Conservation (phyloP, 352 stramenopile genomes). For the Globisporangium canariense region DNA sequence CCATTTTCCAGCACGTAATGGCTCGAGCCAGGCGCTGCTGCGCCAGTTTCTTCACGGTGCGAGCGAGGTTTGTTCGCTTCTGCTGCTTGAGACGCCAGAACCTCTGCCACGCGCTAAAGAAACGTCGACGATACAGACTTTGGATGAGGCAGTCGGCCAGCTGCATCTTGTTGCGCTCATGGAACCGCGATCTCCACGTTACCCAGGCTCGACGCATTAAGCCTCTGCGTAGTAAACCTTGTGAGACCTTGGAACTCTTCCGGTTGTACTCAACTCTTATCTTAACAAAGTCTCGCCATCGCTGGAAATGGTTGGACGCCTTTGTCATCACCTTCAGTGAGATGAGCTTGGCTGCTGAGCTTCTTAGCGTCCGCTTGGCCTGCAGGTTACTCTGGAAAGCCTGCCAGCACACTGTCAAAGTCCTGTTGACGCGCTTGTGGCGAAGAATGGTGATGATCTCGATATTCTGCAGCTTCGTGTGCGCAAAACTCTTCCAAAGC, state of each 20-base stretch:
- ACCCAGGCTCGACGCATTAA: background rate
- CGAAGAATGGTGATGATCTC: background rate
- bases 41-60: slow-evolving; percentile 13
- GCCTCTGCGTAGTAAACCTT: background rate
- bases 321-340: background rate
- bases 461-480: background rate
- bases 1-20: slow-evolving; percentile 21
- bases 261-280: background rate
- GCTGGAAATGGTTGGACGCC: background rate
- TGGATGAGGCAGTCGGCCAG: slow-evolving; percentile 3
- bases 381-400: background rate
- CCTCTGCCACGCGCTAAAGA: slow-evolving; percentile 22
- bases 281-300: background rate
- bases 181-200: slow-evolving; percentile 6
- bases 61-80: background rate
- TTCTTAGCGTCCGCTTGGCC: background rate
- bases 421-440: background rate
- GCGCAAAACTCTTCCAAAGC: background rate
- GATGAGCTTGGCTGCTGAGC: background rate
- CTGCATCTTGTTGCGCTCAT: background rate
- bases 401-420: slow-evolving; percentile 1
- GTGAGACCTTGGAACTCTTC: background rate
- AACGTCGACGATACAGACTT: background rate
- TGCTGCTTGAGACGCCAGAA: slow-evolving; percentile 7
- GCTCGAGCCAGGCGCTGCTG: background rate